These are phyloP conservation scores for Torulaspora franciscae DNA, from an alignment of 805 yeast species.

Conservation along the genomic window DNA sequence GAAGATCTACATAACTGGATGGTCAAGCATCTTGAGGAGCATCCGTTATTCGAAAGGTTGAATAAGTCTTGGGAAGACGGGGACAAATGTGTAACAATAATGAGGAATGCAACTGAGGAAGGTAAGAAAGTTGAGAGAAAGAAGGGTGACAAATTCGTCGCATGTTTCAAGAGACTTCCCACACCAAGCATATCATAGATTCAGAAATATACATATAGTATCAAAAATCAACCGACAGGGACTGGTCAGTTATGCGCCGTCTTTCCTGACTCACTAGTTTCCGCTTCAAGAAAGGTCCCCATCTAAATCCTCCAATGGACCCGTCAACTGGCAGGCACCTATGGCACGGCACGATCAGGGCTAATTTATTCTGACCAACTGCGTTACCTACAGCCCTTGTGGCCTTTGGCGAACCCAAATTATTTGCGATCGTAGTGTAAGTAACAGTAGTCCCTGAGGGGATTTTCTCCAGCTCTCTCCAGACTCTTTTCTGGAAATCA, in stretches of 20 bases:
- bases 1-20: slow-evolving; percentile 92
- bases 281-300: slow-evolving; percentile 37
- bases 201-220: neutral
- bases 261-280: slow-evolving; percentile 19
- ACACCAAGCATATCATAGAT: slow-evolving; percentile 39
- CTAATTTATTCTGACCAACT: slow-evolving; percentile 39
- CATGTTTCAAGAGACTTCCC: slow-evolving; percentile 76
- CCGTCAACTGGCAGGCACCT: slow-evolving; percentile 36
- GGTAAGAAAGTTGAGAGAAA: slow-evolving; percentile 95
- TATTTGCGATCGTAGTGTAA: slow-evolving; percentile 36
- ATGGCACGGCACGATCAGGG: slow-evolving; percentile 43
- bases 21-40: slow-evolving; percentile 85
- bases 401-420: slow-evolving; percentile 31
- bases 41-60: slow-evolving; percentile 84
- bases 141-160: slow-evolving; percentile 79
- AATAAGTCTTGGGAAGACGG: slow-evolving; percentile 69
- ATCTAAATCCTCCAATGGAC: slow-evolving; percentile 38
- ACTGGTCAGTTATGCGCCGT: neutral
- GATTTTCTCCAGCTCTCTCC: slow-evolving; percentile 35
- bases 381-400: slow-evolving; percentile 42
- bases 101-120: slow-evolving; percentile 94
- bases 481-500: slow-evolving; percentile 37
- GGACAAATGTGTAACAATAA: slow-evolving; percentile 78
- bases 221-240: neutral
- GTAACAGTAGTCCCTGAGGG: slow-evolving; percentile 31